These are phyloP conservation scores for Thymus quinquecostatus DNA, from an alignment of 257 asterid genomes.

Conservation along the genomic window DNA sequence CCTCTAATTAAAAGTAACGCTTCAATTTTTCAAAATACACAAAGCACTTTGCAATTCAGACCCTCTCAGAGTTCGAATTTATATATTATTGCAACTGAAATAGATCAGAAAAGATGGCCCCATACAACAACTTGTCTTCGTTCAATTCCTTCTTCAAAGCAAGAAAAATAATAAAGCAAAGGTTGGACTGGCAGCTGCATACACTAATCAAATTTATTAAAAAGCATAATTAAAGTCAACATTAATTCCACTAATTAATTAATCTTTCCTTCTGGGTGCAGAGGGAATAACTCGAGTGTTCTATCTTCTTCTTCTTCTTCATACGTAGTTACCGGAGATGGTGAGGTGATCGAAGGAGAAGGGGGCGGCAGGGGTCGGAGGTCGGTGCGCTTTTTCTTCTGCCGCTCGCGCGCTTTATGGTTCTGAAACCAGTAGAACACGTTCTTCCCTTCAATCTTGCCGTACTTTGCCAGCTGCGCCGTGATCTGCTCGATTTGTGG, in stretches of 20 bases:
- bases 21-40: too few species aligned
- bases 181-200: too few species aligned
- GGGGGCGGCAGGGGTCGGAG: slow-evolving; percentile 39
- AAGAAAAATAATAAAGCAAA: too few species aligned
- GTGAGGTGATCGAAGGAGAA: slow-evolving; percentile 28
- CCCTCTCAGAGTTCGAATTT: too few species aligned
- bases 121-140: too few species aligned
- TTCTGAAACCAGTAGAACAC: slow-evolving; percentile 99
- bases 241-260: background rate
- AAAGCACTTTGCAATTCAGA: too few species aligned
- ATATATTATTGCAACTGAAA: too few species aligned
- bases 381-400: slow-evolving; percentile 81
- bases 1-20: too few species aligned
- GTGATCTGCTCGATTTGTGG: slow-evolving; percentile 92
- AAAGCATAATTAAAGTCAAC: background rate
- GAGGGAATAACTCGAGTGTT: slow-evolving; percentile 82
- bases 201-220: too few species aligned
- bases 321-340: slow-evolving; percentile 5
- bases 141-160: too few species aligned
- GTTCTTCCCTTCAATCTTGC: slow-evolving; percentile 93
- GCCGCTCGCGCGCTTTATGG: slow-evolving; percentile 97
- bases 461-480: slow-evolving; percentile 66
- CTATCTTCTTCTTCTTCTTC: slow-evolving; percentile 45
- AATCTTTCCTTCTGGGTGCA: slow-evolving; percentile 79
- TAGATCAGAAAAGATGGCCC: too few species aligned